A percentile compares a stretch with the other conserved stretches of the same genome.
phyloP scores from a whole-genome alignment of 148 eudicot species.

The Nepenthes mirabilis region DNA sequence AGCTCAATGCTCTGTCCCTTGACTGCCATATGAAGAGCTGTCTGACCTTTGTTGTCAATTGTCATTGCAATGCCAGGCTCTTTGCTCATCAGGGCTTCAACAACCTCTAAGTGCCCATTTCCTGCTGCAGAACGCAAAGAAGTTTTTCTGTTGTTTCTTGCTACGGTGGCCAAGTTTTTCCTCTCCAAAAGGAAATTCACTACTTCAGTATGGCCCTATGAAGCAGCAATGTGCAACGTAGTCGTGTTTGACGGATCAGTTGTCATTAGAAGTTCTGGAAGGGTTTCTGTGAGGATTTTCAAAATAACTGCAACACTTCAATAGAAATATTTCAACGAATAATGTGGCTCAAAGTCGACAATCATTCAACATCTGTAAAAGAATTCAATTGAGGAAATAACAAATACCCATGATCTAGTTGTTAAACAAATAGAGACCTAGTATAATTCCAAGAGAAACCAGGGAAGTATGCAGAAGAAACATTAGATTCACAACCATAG shows the following conservation, averaged over 20 bases:
- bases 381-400: too few species aligned
- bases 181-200: constrained; percentile 41
- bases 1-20: constrained; percentile 39
- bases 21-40: constrained; percentile 58
- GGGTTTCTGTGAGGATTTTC: constrained; percentile 34
- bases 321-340: background rate
- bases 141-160: constrained; percentile 33
- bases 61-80: constrained; percentile 21
- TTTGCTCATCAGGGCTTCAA: constrained; percentile 32
- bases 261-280: constrained; percentile 35
- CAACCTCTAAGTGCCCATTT: constrained; percentile 41
- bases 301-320: constrained; percentile 21
- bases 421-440: too few species aligned
- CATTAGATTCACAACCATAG: too few species aligned
- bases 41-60: constrained; percentile 48
- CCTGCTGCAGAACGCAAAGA: constrained; percentile 44
- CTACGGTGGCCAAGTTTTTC: constrained; percentile 24
- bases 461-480: too few species aligned
- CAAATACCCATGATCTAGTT: too few species aligned
- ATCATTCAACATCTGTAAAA: too few species aligned
- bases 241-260: constrained; percentile 42
- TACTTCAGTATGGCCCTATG: constrained; percentile 35
- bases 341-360: too few species aligned
- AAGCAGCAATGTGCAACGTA: constrained; percentile 34
- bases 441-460: too few species aligned